A percentile compares a stretch with the other conserved stretches of the same genome.
These are phyloP conservation scores for Phialemonium atrogriseum DNA, from an alignment of 2,329 filamentous ascomycete species.

Conservation along the genomic window DNA sequence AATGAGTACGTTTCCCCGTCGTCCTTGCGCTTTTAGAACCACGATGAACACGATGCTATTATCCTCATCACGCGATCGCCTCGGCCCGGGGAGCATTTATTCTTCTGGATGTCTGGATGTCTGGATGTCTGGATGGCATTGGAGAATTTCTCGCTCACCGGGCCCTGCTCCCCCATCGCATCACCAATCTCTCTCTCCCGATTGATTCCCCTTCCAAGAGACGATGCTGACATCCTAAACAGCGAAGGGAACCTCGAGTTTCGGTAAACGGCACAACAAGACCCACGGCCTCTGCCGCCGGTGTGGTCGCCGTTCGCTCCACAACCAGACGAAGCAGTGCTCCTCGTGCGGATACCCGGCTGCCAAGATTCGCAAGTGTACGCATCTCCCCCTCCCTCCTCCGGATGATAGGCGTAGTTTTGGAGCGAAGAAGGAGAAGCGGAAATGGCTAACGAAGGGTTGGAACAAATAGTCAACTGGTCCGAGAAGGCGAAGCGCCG, in stretches of 20 bases:
- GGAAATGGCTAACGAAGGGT: conserved; percentile 12
- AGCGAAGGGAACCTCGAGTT: conserved; percentile 52
- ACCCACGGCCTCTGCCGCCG: conserved; percentile 97
- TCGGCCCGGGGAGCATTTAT: too few relatives aligned
- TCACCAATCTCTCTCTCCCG: background rate
- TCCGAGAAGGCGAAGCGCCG: conserved; percentile 99
- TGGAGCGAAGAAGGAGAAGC: background rate
- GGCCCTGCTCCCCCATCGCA: too few relatives aligned
- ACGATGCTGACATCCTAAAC: conserved; percentile 17
- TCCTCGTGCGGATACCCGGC: conserved; percentile 90
- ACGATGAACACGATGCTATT: conserved; percentile 7
- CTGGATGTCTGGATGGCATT: too few relatives aligned
- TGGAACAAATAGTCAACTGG: conserved; percentile 78
- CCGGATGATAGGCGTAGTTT: conserved; percentile 2
- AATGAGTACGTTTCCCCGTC: conserved; percentile 42
- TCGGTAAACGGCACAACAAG: conserved; percentile 74
- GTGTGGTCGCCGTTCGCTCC: conserved; percentile 94
- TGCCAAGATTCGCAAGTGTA: conserved; percentile 98
- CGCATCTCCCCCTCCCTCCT: conserved; percentile 32
- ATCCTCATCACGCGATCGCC: background rate
- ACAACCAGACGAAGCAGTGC: conserved; percentile 99
- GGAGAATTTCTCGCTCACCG: too few relatives aligned
- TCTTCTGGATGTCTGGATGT: too few relatives aligned
- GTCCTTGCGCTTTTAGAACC: background rate
- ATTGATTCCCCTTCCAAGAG: background rate